A percentile compares a stretch with the other conserved stretches of the same genome.
phyloP scores from a whole-genome alignment of 139 green algal species.

The Haematococcus lacustris region DNA sequence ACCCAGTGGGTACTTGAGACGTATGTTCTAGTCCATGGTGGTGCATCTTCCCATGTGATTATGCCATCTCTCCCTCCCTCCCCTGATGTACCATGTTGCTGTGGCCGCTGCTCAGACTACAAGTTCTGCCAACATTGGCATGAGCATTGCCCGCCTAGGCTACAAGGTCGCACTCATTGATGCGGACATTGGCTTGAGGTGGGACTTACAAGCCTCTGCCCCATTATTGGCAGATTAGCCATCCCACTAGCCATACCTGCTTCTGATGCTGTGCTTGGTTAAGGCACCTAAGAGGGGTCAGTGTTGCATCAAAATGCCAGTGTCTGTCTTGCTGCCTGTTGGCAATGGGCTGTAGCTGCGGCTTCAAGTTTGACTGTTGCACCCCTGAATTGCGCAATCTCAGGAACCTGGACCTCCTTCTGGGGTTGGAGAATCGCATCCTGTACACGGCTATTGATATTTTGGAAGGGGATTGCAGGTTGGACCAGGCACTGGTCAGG shows the following conservation, averaged over 20 bases:
- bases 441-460: conserved; percentile 88
- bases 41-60: too few species aligned
- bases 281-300: too few species aligned
- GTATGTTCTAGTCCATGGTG: too few species aligned
- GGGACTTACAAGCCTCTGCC: too few species aligned
- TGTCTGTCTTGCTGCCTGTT: background rate
- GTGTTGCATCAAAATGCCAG: background rate
- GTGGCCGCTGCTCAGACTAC: conserved; percentile 79
- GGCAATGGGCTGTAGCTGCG: conserved; percentile 1
- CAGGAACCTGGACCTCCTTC: conserved; percentile 83
- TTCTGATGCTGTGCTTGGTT: too few species aligned
- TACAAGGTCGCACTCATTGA: conserved; percentile 83
- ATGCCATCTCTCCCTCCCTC: too few species aligned
- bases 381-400: too few species aligned
- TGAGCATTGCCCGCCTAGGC: conserved; percentile 80
- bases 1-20: too few species aligned
- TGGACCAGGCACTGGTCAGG: conserved; percentile 71
- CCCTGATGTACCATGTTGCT: too few species aligned
- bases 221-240: too few species aligned
- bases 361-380: background rate
- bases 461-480: conserved; percentile 76
- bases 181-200: conserved; percentile 75
- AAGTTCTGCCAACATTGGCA: conserved; percentile 81
- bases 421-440: conserved; percentile 84
- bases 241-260: too few species aligned